phyloP scores from a whole-genome alignment of 2,329 filamentous ascomycete genomes.

The Venturia aucupariae region DNA sequence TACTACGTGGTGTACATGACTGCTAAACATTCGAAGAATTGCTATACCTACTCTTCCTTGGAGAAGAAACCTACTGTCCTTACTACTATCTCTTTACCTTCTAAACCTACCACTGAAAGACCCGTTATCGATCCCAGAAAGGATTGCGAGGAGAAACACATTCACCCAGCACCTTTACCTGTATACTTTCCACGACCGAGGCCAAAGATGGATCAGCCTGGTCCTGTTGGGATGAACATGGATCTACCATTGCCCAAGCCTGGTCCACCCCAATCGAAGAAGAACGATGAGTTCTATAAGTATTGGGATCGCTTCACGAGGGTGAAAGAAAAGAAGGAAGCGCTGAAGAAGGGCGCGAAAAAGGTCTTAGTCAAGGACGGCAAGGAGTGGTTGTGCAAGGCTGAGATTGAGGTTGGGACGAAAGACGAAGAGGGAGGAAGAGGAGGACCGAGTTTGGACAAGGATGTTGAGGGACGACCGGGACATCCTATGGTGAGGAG shows the following conservation, averaged over 20 bases:
- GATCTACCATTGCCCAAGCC: neutral
- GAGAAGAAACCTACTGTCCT: neutral
- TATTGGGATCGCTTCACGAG: constrained; percentile 15
- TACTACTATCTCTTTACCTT: neutral
- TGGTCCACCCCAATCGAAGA: neutral
- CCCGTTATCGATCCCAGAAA: neutral
- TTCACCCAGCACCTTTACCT: neutral
- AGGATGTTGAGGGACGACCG: constrained; percentile 13
- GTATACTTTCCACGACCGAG: neutral
- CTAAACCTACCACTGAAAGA: neutral
- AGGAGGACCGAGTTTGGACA: constrained; percentile 8
- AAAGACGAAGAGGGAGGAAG: neutral
- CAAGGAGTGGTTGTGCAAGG: neutral
- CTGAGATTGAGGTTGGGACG: neutral
- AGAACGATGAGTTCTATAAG: constrained; percentile 15
- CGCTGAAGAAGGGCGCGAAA: neutral
- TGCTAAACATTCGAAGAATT: neutral
- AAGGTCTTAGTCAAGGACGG: neutral
- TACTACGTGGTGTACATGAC: neutral
- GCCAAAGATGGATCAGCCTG: constrained; percentile 8
- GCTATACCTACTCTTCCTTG: neutral
- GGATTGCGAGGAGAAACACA: neutral
- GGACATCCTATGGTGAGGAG: constrained; percentile 13
- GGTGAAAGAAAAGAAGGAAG: constrained; percentile 13
- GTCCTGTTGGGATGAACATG: neutral